Base-by-base conservation (phyloP, 768 basidiomycete genomes). In the Cantharellus anzutake region DNA sequence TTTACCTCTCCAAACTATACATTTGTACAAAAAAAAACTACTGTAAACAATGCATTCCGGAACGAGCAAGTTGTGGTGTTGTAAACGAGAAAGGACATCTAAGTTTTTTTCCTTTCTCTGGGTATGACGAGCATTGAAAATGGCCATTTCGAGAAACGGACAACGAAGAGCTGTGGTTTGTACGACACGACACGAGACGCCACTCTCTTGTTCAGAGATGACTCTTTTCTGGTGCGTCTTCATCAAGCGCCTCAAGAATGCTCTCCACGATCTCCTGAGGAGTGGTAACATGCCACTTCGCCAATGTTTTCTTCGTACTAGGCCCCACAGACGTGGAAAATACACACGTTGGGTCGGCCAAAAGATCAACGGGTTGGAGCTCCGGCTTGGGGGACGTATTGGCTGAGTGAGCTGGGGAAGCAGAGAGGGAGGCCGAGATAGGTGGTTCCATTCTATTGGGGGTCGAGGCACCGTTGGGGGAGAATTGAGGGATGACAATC, bases 291-390 rank as follows among this genome's bases (percentile, higher is more conserved):
- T 96, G 92, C 89, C 90, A 94, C 52, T 78, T 79, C 20, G 91
- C 93, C 56, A 92, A 73, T 55, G 93, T 97, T 65, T 86, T 80
- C 74, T 94, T 94, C 66, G 78, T 81, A 65, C 82, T 82, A 62
- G 86, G 86, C 1, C 93, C 93, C n/a, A 97, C 90, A 38, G 89
- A 85, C 3, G 89, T 90, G 29, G 92, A 88, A 76, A 94, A 97
- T 51, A 94, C 74, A 34, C 78, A 80, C 3, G 86, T 84, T 3
- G 80, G 75, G 52, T 69, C 67, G 67, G 94, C 76, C 48, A 73
- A 70, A 37, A 94, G 76, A 53, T 86, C 75, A 37, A 87, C 74
- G 59, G 71, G 68, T 61, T 64, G 58, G 44, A 62, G 39, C 41
- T 70, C 68, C 1, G 68, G 64, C 0, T 71, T 59, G 35, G 59